Evolutionary conservation across 2,329 filamentous ascomycete genomes (phyloP).

Genomic region (Aureobasidium namibiae): DNA sequence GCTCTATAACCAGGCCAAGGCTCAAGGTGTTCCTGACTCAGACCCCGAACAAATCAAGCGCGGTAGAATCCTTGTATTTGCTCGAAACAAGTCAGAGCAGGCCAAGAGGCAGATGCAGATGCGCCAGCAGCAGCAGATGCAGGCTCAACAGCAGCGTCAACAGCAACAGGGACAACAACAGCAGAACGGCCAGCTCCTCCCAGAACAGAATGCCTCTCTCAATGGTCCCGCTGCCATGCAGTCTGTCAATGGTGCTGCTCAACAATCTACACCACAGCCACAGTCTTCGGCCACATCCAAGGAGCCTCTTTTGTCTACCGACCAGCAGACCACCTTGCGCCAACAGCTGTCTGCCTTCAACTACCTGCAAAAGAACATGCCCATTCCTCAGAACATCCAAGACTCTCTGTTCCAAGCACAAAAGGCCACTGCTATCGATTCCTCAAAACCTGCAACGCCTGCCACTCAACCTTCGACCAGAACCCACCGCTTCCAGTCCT

Average conservation of each 20-base stretch:
- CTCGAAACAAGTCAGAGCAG: constrained; percentile 45
- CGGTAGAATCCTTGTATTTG: constrained; percentile 62
- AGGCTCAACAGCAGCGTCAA: constrained; percentile 24
- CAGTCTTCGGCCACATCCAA: constrained; percentile 20
- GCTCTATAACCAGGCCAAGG: constrained; percentile 87
- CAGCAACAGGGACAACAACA: constrained; percentile 36
- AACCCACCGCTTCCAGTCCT: constrained; percentile 56
- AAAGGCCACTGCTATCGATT: constrained; percentile 35
- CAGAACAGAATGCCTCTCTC: neutral
- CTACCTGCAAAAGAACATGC: constrained; percentile 75
- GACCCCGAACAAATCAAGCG: constrained; percentile 86
- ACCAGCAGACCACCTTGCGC: constrained; percentile 70
- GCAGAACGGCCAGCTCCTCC: constrained; percentile 21
- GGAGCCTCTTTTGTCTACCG: constrained; percentile 56
- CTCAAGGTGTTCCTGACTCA: constrained; percentile 66
- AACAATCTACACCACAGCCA: constrained; percentile 13
- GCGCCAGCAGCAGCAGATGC: constrained; percentile 10
- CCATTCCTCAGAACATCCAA: constrained; percentile 70
- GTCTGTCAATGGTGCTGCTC: neutral
- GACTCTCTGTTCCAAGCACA: constrained; percentile 73
- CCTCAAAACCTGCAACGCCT: constrained; percentile 30
- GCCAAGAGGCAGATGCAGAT: constrained; percentile 40
- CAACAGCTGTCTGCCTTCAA: constrained; percentile 91
- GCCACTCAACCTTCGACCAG: constrained; percentile 31
- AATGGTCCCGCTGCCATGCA: neutral